phyloP scores from a whole-genome alignment of 2,329 filamentous ascomycete genomes.

The Leptoxyphium fumago region DNA sequence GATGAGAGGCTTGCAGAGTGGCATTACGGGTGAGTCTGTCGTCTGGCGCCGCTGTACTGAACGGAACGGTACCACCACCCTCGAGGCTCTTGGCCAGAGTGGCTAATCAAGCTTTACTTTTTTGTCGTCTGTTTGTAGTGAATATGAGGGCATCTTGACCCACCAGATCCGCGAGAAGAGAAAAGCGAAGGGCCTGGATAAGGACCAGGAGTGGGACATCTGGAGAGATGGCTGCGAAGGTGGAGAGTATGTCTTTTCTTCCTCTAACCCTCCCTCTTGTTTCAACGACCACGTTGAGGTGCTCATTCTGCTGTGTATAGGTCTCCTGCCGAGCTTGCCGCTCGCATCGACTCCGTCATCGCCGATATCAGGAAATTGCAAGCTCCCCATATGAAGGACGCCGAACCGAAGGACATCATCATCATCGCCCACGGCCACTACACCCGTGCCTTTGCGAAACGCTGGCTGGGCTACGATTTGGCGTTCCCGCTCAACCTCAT shows the following conservation, averaged over 20 bases:
- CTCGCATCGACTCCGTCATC: slow-evolving; percentile 59
- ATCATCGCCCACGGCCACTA: slow-evolving; percentile 79
- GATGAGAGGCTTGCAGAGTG: slow-evolving; percentile 64
- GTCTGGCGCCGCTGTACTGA: neutral
- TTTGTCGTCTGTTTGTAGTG: slow-evolving; percentile 4
- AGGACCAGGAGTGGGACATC: slow-evolving; percentile 57
- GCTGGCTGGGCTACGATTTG: slow-evolving; percentile 57
- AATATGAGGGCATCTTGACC: slow-evolving; percentile 67
- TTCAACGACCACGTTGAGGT: neutral
- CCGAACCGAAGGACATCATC: slow-evolving; percentile 47
- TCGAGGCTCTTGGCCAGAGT: too few relatives aligned
- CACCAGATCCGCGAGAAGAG: slow-evolving; percentile 50
- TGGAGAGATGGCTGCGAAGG: slow-evolving; percentile 79
- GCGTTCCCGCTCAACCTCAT: slow-evolving; percentile 57
- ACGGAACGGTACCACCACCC: too few relatives aligned
- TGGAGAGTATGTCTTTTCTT: slow-evolving; percentile 48
- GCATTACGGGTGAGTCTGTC: slow-evolving; percentile 56
- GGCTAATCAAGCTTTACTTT: too few relatives aligned
- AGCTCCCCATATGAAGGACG: slow-evolving; percentile 27
- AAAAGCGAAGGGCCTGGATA: slow-evolving; percentile 41
- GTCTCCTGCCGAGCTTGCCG: slow-evolving; percentile 53
- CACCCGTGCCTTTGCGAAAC: slow-evolving; percentile 67
- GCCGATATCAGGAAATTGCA: slow-evolving; percentile 52
- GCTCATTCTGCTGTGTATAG: slow-evolving; percentile 22
- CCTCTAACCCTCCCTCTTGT: neutral